Evolutionary conservation across 345 rosid genomes (phyloP).

Genomic region (Schrenkiella parvula): DNA sequence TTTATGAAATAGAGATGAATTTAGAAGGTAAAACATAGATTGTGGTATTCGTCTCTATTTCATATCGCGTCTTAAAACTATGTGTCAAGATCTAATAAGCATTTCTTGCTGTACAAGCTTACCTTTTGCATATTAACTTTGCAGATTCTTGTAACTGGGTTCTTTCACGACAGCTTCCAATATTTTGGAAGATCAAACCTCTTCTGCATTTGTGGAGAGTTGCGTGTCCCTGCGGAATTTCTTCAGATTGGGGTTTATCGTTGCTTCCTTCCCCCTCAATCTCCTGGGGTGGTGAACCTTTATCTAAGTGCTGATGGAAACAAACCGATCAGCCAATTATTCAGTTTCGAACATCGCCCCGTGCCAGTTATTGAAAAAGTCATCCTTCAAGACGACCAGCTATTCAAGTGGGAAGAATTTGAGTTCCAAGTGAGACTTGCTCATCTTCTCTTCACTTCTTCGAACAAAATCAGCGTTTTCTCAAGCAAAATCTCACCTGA

Average conservation of each 20-base stretch:
- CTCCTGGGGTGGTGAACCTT: constrained; percentile 66
- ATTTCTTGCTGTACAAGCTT: not conserved
- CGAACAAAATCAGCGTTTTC: constrained; percentile 52
- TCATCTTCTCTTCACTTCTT: constrained; percentile 69
- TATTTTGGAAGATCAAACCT: constrained; percentile 58
- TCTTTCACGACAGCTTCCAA: constrained; percentile 56
- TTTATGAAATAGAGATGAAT: not conserved
- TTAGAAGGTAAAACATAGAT: not conserved
- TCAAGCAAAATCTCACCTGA: constrained; percentile 52
- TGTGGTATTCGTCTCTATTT: not conserved
- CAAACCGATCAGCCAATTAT: constrained; percentile 72
- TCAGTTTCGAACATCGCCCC: constrained; percentile 67
- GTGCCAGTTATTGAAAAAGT: constrained; percentile 27
- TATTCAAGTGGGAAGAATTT: constrained; percentile 66
- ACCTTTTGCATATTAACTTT: constrained; percentile 7
- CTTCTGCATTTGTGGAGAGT: constrained; percentile 73
- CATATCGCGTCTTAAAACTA: not conserved
- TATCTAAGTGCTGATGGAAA: constrained; percentile 76
- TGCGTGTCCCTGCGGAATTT: constrained; percentile 51
- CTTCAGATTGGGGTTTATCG: constrained; percentile 83
- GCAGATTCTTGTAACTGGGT: constrained; percentile 73
- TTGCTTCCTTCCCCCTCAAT: constrained; percentile 61
- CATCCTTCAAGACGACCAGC: constrained; percentile 34
- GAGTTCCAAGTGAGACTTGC: constrained; percentile 75
- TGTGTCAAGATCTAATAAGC: not conserved